These are phyloP conservation scores for Phyllosticta citribraziliensis DNA, from an alignment of 2,329 filamentous ascomycete genomes.

Conservation along the genomic window DNA sequence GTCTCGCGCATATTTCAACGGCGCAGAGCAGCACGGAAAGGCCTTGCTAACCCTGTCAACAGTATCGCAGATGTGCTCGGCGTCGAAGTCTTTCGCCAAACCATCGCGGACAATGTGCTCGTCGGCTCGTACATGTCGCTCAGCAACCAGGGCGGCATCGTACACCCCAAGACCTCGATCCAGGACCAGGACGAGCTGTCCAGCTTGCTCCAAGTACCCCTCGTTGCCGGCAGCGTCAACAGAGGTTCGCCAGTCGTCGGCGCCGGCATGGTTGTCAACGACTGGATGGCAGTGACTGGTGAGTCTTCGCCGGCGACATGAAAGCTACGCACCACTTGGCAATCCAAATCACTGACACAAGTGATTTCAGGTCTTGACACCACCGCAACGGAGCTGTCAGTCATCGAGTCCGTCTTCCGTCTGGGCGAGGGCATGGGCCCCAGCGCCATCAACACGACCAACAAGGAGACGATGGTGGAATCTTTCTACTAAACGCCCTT, in stretches of 20 bases:
- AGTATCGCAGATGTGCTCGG: constrained; percentile 79
- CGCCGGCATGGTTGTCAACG: constrained; percentile 92
- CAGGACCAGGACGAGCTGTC: constrained; percentile 97
- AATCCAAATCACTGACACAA: not conserved
- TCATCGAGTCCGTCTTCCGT: constrained; percentile 92
- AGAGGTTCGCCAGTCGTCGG: constrained; percentile 90
- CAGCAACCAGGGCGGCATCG: constrained; percentile 90
- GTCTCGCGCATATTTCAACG: not conserved
- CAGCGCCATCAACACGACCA: constrained; percentile 65
- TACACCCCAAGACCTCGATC: constrained; percentile 93
- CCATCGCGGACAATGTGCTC: constrained; percentile 91
- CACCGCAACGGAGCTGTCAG: constrained; percentile 92
- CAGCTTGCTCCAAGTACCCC: constrained; percentile 84
- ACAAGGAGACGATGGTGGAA: constrained; percentile 98
- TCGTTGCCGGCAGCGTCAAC: constrained; percentile 91
- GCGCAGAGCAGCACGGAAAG: constrained; percentile 6
- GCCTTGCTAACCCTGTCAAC: constrained; percentile 15
- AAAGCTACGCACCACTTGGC: not conserved
- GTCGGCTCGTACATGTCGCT: constrained; percentile 95
- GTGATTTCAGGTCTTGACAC: constrained; percentile 63
- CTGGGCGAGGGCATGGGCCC: constrained; percentile 76
- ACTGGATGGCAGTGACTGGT: constrained; percentile 85
- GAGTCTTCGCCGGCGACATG: constrained; percentile 11
- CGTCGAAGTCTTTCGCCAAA: constrained; percentile 87
- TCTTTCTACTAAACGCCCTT: constrained; percentile 70